These are phyloP conservation scores for Boletus rex-veris DNA, from an alignment of 768 basidiomycete species.

Conservation along the genomic window DNA sequence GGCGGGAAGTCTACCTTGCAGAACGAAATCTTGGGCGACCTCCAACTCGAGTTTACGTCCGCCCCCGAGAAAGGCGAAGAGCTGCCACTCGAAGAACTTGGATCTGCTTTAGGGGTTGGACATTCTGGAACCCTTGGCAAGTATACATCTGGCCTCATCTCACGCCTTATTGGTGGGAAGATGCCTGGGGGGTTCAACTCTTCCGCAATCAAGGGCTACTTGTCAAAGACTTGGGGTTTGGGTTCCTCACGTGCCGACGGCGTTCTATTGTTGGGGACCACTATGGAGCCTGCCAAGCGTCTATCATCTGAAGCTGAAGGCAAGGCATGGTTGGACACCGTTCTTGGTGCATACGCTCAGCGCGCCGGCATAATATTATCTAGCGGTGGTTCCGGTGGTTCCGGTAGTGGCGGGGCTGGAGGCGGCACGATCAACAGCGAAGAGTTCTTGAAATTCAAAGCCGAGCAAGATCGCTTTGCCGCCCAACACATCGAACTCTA, in stretches of 20 bases:
- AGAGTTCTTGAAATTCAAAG: slow-evolving; percentile 95
- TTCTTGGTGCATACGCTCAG: slow-evolving; percentile 83
- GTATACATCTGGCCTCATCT: slow-evolving; percentile 85
- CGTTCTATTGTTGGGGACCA: slow-evolving; percentile 86
- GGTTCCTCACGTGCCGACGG: slow-evolving; percentile 86
- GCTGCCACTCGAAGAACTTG: slow-evolving; percentile 92
- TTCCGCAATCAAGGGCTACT: slow-evolving; percentile 83
- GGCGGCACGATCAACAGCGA: slow-evolving; percentile 96
- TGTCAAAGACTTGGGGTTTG: slow-evolving; percentile 94
- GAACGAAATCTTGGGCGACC: slow-evolving; percentile 96
- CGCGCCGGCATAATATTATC: slow-evolving; percentile 84
- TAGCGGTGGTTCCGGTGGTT: slow-evolving; percentile 59
- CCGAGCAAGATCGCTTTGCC: slow-evolving; percentile 89
- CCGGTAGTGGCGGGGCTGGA: slow-evolving; percentile 55
- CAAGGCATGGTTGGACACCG: slow-evolving; percentile 87
- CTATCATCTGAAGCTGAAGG: slow-evolving; percentile 88
- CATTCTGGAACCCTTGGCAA: slow-evolving; percentile 89
- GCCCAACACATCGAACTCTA: slow-evolving; percentile 92
- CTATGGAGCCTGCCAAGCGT: slow-evolving; percentile 92
- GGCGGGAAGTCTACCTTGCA: slow-evolving; percentile 98
- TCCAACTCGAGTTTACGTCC: slow-evolving; percentile 91
- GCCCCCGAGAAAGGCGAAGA: slow-evolving; percentile 99
- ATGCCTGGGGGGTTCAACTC: slow-evolving; percentile 99
- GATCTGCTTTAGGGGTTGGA: slow-evolving; percentile 75
- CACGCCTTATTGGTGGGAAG: slow-evolving; percentile 89